phyloP scores from a whole-genome alignment of 2,329 filamentous ascomycete genomes.

The Pestalotiopsis sp. region DNA sequence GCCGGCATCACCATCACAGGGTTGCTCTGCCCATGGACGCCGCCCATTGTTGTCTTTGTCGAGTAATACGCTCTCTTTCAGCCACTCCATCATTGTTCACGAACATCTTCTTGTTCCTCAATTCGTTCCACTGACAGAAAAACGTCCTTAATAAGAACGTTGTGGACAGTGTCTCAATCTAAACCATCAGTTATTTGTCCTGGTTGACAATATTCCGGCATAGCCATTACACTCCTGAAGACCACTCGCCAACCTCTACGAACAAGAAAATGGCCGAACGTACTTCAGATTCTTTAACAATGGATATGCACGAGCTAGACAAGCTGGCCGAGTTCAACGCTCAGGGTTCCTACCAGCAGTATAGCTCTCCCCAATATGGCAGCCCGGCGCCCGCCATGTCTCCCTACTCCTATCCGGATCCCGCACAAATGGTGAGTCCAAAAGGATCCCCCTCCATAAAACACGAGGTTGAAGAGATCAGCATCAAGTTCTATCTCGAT shows the following conservation, averaged over 20 bases:
- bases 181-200: background rate
- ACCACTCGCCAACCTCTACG: background rate
- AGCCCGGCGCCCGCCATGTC: constrained; percentile 1
- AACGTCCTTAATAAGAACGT: background rate
- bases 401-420: constrained; percentile 5
- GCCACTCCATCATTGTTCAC: constrained; percentile 1
- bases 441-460: background rate
- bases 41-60: constrained; percentile 8
- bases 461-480: background rate
- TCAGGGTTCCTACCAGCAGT: background rate
- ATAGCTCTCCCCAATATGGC: constrained; percentile 4
- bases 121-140: background rate
- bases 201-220: background rate
- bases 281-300: background rate
- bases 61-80: background rate
- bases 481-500: background rate
- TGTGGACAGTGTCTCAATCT: constrained; percentile 5
- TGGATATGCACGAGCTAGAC: background rate
- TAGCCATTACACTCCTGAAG: background rate
- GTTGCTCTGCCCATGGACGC: background rate
- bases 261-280: background rate
- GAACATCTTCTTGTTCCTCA: constrained; percentile 5
- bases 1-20: background rate
- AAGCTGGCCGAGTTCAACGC: constrained; percentile 1
- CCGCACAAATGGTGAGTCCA: constrained; percentile 3